Evolutionary conservation across 1,284 basidiomycete genomes (phyloP), one percentile per base, ranked within the genome.

Genomic region (Pseudozyma pruni): DNA sequence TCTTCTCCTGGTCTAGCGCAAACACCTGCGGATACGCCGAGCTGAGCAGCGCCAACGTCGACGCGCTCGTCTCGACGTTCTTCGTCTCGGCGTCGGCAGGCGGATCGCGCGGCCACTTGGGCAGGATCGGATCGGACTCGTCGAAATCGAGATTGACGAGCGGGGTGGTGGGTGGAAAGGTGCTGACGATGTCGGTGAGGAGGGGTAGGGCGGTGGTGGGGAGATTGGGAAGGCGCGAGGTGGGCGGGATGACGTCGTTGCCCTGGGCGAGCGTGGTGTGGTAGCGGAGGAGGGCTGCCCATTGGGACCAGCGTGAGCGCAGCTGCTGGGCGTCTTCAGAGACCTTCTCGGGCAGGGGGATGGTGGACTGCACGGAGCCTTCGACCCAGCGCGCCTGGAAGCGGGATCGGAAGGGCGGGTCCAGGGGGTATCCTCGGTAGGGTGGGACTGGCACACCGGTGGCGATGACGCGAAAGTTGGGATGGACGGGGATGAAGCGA

Each of bases 351-450:
- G 60, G 55, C n/a, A 66, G 59, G 9, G 63, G 53, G 4, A 66
- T 55, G 0, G 66, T 57, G 3, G 56, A 63, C 27, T 67, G 70
- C 3, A 81, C 76, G 0, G 70, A 60, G 11, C 80, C 79, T 39
- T 82, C 79, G 33, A 81, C 75, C 80, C 80, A 82, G 10, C 80
- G 57, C 11, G 75, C 78, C 59, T 84, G 83, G 61, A 83, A 84
- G 13, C 83, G 76, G 0, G 80, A 82, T 22, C 83, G 77, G 74
- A 84, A 84, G n/a, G 83, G 83, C 1, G 83, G 83, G 39, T 84
- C 83, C 46, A 83, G 66, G 0, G 83, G 80, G 32, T 80, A 74
- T 17, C 83, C 83, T 17, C 76, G 76, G 71, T 82, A 84, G 6
- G 83, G 83, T 8, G 83, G 82, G 2, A 74, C 66, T 13, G 79